These are phyloP conservation scores for Pleurotus pulmonarius DNA, from an alignment of 768 basidiomycete genomes.

Conservation along the genomic window DNA sequence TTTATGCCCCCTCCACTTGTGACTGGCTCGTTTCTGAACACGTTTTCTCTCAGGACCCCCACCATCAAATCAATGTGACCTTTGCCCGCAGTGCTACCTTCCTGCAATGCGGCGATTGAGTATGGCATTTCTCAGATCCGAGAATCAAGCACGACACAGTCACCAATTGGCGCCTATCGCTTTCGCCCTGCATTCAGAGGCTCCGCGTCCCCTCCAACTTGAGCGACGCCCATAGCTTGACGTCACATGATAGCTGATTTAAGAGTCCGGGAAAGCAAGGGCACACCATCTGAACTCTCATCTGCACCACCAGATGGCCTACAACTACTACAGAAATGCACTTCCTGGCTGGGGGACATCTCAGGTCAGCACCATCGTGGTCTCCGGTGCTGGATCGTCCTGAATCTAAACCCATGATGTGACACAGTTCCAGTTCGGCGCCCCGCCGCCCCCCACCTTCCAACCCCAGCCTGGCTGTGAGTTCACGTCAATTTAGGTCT, in stretches of 20 bases:
- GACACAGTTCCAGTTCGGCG: conserved; percentile 38
- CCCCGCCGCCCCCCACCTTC: conserved; percentile 34
- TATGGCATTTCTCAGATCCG: too few relatives aligned
- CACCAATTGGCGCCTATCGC: too few relatives aligned
- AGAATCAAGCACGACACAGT: too few relatives aligned
- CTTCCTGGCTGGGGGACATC: conserved; percentile 35
- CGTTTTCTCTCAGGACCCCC: conserved; percentile 1
- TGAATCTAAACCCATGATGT: not conserved
- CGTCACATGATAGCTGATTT: conserved; percentile 12
- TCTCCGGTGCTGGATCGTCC: conserved; percentile 11
- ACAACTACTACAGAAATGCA: conserved; percentile 23
- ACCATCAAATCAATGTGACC: not conserved
- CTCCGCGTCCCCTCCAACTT: not conserved
- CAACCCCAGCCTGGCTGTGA: conserved; percentile 53
- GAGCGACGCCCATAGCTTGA: not conserved
- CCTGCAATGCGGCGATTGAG: too few relatives aligned
- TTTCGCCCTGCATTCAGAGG: not conserved
- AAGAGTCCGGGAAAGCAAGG: conserved; percentile 5
- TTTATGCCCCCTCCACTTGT: too few relatives aligned
- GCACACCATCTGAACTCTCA: conserved; percentile 10
- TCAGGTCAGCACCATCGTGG: conserved; percentile 18
- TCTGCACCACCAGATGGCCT: conserved; percentile 20
- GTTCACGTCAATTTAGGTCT: conserved; percentile 20
- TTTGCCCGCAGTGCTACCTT: not conserved
- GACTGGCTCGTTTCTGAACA: conserved; percentile 5